Conservation (phyloP, 2,329 filamentous ascomycete species). For the Aspergillus fumigatus region DNA sequence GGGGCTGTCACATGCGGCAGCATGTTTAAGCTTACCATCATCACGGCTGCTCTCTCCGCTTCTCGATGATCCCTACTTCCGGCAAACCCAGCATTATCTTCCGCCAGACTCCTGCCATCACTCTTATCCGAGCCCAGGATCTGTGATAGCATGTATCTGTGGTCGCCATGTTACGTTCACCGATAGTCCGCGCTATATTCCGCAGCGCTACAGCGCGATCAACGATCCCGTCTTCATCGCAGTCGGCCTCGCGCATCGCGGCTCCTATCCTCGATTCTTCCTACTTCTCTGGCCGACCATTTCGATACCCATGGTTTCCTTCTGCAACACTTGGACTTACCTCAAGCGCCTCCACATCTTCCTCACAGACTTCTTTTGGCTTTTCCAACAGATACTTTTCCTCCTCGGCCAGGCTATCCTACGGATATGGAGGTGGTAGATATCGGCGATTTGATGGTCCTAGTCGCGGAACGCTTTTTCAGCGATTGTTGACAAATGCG, state of each 20-base stretch:
- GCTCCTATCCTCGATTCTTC: background rate
- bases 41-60: background rate
- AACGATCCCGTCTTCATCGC: background rate
- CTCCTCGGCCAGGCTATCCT: conserved; percentile 3
- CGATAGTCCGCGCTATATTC: conserved; percentile 7
- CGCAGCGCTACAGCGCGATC: background rate
- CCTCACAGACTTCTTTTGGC: background rate
- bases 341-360: background rate
- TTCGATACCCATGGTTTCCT: background rate
- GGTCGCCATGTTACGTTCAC: conserved; percentile 12
- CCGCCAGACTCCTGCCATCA: background rate
- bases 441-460: conserved; percentile 17
- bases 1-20: background rate
- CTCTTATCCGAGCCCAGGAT: background rate
- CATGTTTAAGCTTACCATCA: background rate
- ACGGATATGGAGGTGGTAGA: conserved; percentile 8
- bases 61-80: background rate
- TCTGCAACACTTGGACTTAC: background rate
- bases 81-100: background rate
- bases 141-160: background rate
- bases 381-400: conserved; percentile 10
- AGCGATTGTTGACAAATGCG: conserved; percentile 14
- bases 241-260: background rate
- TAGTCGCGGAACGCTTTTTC: conserved; percentile 9
- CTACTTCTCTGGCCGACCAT: background rate